Percentiles rank a stretch among this genome's conserved stretches.
phyloP scores from a whole-genome alignment of 1,284 basidiomycete genomes.

The Filobasidium uniguttulatum region DNA sequence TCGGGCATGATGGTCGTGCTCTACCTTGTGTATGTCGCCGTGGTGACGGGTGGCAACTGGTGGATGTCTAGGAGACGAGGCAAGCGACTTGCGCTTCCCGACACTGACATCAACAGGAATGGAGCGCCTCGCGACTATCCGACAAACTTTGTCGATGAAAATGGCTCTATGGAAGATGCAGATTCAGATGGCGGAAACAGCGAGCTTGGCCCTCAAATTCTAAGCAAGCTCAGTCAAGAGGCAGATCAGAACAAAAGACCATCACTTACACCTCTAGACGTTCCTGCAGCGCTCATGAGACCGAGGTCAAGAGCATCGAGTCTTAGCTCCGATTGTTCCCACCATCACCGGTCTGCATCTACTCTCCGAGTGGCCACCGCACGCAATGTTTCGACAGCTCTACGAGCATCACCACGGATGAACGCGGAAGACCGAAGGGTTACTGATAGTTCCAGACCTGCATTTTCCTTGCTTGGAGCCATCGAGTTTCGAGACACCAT shows the following conservation, averaged over 20 bases:
- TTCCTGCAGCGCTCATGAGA: background rate
- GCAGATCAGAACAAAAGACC: too few relatives aligned
- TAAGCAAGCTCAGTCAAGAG: too few relatives aligned
- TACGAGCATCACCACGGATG: background rate
- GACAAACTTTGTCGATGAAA: too few relatives aligned
- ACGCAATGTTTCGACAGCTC: constrained; percentile 1
- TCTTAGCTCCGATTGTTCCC: background rate
- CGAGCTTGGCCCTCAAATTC: too few relatives aligned
- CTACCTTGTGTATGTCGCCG: constrained; percentile 63
- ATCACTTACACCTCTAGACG: background rate
- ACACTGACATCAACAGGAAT: background rate
- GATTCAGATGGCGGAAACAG: too few relatives aligned
- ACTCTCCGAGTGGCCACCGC: background rate
- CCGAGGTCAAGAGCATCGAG: constrained; percentile 5
- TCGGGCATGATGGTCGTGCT: constrained; percentile 57
- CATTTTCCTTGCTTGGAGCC: constrained; percentile 76
- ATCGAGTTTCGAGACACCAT: constrained; percentile 87
- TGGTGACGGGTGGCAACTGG: constrained; percentile 68
- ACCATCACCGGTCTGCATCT: background rate
- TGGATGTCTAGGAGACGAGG: constrained; percentile 42
- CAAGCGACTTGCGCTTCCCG: background rate
- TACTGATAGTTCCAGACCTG: constrained; percentile 26
- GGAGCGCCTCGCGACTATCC: too few relatives aligned
- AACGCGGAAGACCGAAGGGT: constrained; percentile 3
- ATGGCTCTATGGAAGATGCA: too few relatives aligned